Evolutionary conservation across 306 rosid species (phyloP), one percentile per base, ranked within the genome.

Genomic region (Cicer arietinum): DNA sequence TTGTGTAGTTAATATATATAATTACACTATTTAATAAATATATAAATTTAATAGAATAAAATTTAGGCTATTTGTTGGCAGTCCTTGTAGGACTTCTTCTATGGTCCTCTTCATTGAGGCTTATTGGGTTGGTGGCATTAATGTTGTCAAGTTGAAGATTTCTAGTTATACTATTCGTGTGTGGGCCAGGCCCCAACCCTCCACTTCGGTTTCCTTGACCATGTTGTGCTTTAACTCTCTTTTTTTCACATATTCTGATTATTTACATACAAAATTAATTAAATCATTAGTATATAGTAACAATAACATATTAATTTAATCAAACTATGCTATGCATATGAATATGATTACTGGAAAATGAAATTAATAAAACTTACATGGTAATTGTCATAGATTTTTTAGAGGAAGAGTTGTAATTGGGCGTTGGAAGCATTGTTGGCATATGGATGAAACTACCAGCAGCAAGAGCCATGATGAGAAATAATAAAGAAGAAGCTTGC

Each of bases 351-450:
- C 6, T 0, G 5, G 11, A 52, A 14, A 10, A 52, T 7, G 8
- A 7, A 4, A 7, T 8, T 54, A 54, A 3, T 58, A 3, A 60
- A 35, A 17, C 79, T 75, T 63, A 75, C 79, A 63, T 63, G 43
- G 45, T 64, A 17, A 20, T 20, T 11, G 12, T 51, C 65, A 13
- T 53, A 0, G 56, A 3, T 13, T 41, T 52, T 10, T 20, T 20
- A 18, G 35, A 7, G 11, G 17, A 20, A 52, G 45, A 20, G 2
- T 40, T 71, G 4, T 56, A 7, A 4, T 56, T 52, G 46, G 73
- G 10, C 7, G 53, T 64, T 52, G 0, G 44, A 8, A 51, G 44
- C 56, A 37, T 10, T 41, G 66, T 45, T 18, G 20, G 20, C 72
- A 75, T 13, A 8, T 40, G 43, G 16, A 75, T 50, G 17, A 30